phyloP scores from a whole-genome alignment of 1,284 basidiomycete species.

The Termitomyces sp. region DNA sequence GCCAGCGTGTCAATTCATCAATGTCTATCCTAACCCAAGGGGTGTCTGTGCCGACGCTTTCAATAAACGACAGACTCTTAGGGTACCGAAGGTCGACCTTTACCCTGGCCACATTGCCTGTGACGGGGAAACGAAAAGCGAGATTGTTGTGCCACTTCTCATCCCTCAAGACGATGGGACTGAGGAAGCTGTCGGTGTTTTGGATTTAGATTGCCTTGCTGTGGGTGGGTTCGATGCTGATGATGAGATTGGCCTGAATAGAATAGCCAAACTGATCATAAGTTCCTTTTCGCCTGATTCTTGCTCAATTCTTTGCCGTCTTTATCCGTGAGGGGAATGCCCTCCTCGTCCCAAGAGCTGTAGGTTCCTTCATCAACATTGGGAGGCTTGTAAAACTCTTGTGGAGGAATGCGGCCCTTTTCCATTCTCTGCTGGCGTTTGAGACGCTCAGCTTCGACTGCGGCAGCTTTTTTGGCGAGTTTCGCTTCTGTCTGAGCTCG shows the following conservation, averaged over 20 bases:
- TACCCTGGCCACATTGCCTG: slow-evolving; percentile 91
- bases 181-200: slow-evolving; percentile 59
- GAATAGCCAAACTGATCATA: slow-evolving; percentile 60
- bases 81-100: slow-evolving; percentile 69
- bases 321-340: slow-evolving; percentile 80
- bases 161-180: slow-evolving; percentile 28
- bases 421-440: slow-evolving; percentile 84
- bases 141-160: slow-evolving; percentile 78
- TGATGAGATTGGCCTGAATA: slow-evolving; percentile 69
- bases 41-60: slow-evolving; percentile 85
- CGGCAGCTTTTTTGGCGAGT: slow-evolving; percentile 75
- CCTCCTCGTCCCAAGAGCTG: slow-evolving; percentile 78
- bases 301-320: slow-evolving; percentile 87
- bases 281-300: slow-evolving; percentile 59
- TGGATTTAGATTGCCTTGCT: slow-evolving; percentile 81
- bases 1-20: slow-evolving; percentile 83
- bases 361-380: slow-evolving; percentile 68
- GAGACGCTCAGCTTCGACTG: slow-evolving; percentile 65
- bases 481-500: slow-evolving; percentile 74
- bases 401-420: slow-evolving; percentile 74
- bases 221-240: slow-evolving; percentile 69
- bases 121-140: slow-evolving; percentile 81
- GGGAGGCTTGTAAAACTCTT: slow-evolving; percentile 83
- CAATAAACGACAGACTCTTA: slow-evolving; percentile 44
- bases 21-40: slow-evolving; percentile 46